Evolutionary conservation across 257 asterid species (phyloP), one percentile per base, ranked within the genome.

Genomic region (Penstemon barbatus): DNA sequence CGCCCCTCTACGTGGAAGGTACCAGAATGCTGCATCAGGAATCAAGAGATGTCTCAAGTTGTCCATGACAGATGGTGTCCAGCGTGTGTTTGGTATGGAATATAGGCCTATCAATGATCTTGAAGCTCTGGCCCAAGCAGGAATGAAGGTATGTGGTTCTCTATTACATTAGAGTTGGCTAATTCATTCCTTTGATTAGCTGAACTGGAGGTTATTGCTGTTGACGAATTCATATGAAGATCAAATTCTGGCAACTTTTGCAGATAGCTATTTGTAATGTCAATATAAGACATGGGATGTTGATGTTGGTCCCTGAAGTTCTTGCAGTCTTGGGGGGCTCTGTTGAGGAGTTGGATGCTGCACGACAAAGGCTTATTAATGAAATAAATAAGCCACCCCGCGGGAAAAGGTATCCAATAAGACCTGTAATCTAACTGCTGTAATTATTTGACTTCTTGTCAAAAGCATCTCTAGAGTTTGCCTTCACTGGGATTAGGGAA

Each of bases 301-400:
- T 94, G 83, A 82, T 91, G 95, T 74, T 94, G 82, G 99, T 91
- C 67, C 99, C 99, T 46, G 97, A 91, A 86, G 95, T 81, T 75
- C 64, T 91, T 78, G 84, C 81, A 78, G 85, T 86, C 63, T 73
- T 94, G 77, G 97, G 99, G 57, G 99, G 99, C 74, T 49, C 68
- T 65, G 97, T 89, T 65, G 91, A 87, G 79, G 97, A 75, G 78
- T 79, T 94, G 80, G 96, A 85, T 77, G 89, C 87, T 64, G 97
- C 97, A 48, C 82, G 88, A 39, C 87, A 81, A 75, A 87, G 97
- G 83, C 88, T 94, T 72, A 87, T 87, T 56, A 71, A 72, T 75
- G 99, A 94, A 83, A 71, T 91, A 49, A 91, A 94, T 78, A 94
- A 94, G 81, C 99, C 97, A 73, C 93, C 99, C 41, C 84, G 97